Conservation (phyloP, 1,284 basidiomycete genomes). For the Prillingera fragicola region DNA sequence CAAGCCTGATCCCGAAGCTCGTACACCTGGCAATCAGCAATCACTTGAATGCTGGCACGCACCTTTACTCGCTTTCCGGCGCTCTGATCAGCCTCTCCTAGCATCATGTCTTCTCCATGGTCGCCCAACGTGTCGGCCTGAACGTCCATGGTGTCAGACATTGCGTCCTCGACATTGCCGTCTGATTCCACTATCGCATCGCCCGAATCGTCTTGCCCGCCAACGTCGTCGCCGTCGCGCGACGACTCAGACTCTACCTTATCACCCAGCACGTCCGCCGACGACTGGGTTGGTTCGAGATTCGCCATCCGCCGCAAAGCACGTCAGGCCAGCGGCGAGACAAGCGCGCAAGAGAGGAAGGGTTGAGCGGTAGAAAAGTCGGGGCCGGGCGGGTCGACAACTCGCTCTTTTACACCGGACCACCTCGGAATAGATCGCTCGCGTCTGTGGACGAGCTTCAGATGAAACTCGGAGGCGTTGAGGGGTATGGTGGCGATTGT, state of each 20-base stretch:
- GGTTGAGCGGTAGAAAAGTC: too few species aligned
- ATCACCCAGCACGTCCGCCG: conserved; percentile 28
- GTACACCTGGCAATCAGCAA: conserved; percentile 62
- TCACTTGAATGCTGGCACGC: not conserved
- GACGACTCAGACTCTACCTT: conserved; percentile 7
- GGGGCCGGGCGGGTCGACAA: too few species aligned
- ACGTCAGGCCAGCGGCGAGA: too few species aligned
- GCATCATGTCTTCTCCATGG: conserved; percentile 9
- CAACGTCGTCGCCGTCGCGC: not conserved
- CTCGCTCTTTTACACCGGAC: too few species aligned
- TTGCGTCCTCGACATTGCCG: conserved; percentile 4
- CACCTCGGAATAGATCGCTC: too few species aligned
- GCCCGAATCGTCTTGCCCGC: not conserved
- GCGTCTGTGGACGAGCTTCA: too few species aligned
- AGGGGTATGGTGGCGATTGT: too few species aligned
- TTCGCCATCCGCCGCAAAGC: conserved; percentile 18
- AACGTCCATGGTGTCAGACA: conserved; percentile 15
- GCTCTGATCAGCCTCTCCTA: conserved; percentile 8
- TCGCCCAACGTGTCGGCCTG: conserved; percentile 12
- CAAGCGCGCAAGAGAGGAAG: too few species aligned
- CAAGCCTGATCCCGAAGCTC: conserved; percentile 80
- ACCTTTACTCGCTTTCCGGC: conserved; percentile 26
- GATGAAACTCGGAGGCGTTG: too few species aligned
- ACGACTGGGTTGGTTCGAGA: conserved; percentile 25
- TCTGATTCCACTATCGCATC: too few species aligned